Base-by-base conservation (phyloP, 2,329 filamentous ascomycete species). In the Diaporthe sp. region DNA sequence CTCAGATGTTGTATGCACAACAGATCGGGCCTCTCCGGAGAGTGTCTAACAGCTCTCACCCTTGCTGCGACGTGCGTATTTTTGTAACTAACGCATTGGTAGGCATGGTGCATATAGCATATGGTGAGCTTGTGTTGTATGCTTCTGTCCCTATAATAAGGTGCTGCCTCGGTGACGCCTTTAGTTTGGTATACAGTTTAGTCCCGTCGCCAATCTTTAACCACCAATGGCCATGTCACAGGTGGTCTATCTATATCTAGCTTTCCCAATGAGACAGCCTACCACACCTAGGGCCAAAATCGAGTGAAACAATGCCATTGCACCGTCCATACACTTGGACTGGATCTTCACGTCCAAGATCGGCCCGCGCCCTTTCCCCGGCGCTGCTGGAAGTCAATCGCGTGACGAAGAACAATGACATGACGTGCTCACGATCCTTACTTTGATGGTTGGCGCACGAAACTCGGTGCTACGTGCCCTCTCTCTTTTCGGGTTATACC, bases 101-200 rank as follows among this genome's bases (percentile, higher is more conserved):
- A 37, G 34, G 28, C 20, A 17, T 51, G 25, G 22, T 68, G 28
- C 17, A 17, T 53, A 4, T 42, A 31, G 31, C 47, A 68, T 68
- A 49, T 49, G 28, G 28, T 22, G 25, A 34, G 61, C 20, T 67
- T 49, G 17, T 34, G 44, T 25, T 51, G 25, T 51, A 51, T 68
- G 5, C 25, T 25, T 28, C 20, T 53, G 10, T 20, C n/a, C 8
- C 13, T 20, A 13, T n/a, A 20, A 13, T n/a, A 20, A 67, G 44
- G 15, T 51, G 28, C 20, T 39, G 47, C 9, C 22, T 68, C 47
- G 65, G 65, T 68, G 13, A 53, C 22, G 47, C 65, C 65, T 28
- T 68, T 70, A 34, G 65, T n/a, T 28, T 55, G 34, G 65, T n/a
- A 55, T 37, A n/a, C 34, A 20, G n/a, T 70, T 31, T 70, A 70